Conservation (phyloP, 2,329 filamentous ascomycete species). For the Pseudogymnoascus sp. region DNA sequence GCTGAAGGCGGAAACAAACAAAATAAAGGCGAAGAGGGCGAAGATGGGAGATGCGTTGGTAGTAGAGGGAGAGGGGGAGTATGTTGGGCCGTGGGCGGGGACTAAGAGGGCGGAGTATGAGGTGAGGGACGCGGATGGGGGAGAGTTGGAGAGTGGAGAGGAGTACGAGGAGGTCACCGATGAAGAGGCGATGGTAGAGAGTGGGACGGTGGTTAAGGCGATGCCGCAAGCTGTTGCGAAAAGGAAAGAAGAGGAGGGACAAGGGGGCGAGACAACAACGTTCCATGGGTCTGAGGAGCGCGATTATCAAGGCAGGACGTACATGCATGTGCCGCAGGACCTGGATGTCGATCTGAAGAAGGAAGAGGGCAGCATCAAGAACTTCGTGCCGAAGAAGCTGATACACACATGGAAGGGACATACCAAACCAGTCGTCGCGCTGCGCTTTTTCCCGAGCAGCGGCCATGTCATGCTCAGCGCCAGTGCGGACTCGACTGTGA, state of each 20-base stretch:
- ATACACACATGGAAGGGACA: slow-evolving; percentile 84
- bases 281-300: slow-evolving; percentile 78
- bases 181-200: slow-evolving; percentile 61
- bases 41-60: slow-evolving; percentile 76
- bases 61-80: slow-evolving; percentile 78
- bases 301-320: slow-evolving; percentile 93
- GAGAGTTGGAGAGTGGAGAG: slow-evolving; percentile 67
- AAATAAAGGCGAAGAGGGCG: slow-evolving; percentile 67
- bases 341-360: slow-evolving; percentile 78
- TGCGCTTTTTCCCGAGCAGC: slow-evolving; percentile 82
- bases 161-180: slow-evolving; percentile 73
- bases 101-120: slow-evolving; percentile 69
- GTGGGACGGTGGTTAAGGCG: slow-evolving; percentile 52
- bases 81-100: slow-evolving; percentile 90
- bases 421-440: slow-evolving; percentile 73
- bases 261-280: slow-evolving; percentile 69
- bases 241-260: slow-evolving; percentile 44
- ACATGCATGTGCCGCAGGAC: slow-evolving; percentile 95
- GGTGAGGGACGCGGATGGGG: slow-evolving; percentile 64
- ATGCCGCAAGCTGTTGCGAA: slow-evolving; percentile 45
- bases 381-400: slow-evolving; percentile 91
- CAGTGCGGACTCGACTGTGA: slow-evolving; percentile 84
- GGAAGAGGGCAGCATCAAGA: slow-evolving; percentile 70
- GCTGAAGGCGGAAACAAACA: slow-evolving; percentile 63
- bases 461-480: slow-evolving; percentile 84